Conservation (phyloP, 108 stramenopile species). For the Cyclotella atomus region DNA sequence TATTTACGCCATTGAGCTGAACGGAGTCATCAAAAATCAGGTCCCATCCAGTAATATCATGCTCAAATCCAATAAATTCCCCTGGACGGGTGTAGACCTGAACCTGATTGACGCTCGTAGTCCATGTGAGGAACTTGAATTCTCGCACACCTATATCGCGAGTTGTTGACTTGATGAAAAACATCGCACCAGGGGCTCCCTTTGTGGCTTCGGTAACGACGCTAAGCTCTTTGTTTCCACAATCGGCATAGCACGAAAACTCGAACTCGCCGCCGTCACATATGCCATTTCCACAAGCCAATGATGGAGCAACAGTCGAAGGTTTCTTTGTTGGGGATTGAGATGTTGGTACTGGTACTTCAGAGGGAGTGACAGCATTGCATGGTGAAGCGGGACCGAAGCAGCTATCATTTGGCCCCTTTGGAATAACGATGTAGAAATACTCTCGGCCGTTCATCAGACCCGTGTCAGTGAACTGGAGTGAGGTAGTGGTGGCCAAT, state of each 20-base stretch:
- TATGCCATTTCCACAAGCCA: background rate
- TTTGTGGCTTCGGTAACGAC: background rate
- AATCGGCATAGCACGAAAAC: background rate
- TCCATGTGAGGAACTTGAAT: background rate
- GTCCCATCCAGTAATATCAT: background rate
- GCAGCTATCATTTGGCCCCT: background rate
- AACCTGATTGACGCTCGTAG: background rate
- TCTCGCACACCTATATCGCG: background rate
- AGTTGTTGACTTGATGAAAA: background rate
- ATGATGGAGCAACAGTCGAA: background rate
- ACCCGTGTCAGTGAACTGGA: slow-evolving; percentile 1
- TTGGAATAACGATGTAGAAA: slow-evolving; percentile 15
- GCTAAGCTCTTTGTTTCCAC: background rate
- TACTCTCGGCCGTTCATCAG: slow-evolving; percentile 33
- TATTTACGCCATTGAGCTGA: background rate
- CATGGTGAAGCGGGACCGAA: slow-evolving; percentile 2
- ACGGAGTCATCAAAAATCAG: background rate
- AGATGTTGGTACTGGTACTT: background rate
- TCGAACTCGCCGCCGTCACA: background rate
- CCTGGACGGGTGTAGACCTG: background rate
- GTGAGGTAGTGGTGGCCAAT: background rate
- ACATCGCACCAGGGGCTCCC: background rate
- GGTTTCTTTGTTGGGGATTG: background rate
- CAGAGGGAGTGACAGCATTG: background rate
- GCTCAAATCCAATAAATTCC: background rate